phyloP scores from a whole-genome alignment of 306 rosid genomes.

The Hylodesmum podocarpum region DNA sequence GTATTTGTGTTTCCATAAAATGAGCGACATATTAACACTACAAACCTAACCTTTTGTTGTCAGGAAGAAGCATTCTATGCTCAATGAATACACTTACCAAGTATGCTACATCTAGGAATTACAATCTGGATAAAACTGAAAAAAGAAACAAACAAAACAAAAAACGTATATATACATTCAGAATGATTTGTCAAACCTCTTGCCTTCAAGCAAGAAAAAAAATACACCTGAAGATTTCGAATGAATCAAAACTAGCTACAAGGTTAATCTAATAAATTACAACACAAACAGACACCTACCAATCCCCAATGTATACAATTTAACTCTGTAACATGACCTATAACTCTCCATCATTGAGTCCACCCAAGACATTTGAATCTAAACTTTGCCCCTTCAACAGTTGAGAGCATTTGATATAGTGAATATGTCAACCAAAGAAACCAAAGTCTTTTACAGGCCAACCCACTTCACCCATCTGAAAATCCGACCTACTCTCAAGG shows the following conservation, averaged over 20 bases:
- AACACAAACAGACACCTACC: conserved; percentile 42
- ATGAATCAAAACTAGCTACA: conserved; percentile 61
- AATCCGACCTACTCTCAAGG: conserved; percentile 77
- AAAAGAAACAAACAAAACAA: background rate
- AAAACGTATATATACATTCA: conserved; percentile 36
- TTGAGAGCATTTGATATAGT: conserved; percentile 16
- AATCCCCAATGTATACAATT: conserved; percentile 57
- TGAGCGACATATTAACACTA: background rate
- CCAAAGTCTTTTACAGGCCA: conserved; percentile 48
- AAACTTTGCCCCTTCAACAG: background rate
- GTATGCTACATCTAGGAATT: background rate
- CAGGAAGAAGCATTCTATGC: background rate
- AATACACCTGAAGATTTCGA: conserved; percentile 36
- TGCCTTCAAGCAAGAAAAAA: conserved; percentile 29
- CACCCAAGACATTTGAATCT: conserved; percentile 9
- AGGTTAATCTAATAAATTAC: conserved; percentile 52
- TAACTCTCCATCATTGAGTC: conserved; percentile 17
- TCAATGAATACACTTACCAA: background rate
- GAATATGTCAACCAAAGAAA: conserved; percentile 10
- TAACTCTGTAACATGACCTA: conserved; percentile 45
- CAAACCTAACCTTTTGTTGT: background rate
- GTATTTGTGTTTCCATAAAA: too few species aligned
- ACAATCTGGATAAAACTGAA: conserved; percentile 5
- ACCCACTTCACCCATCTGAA: conserved; percentile 99
- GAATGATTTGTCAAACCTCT: conserved; percentile 28